Evolutionary conservation across 2,329 filamentous ascomycete species (phyloP).

Genomic region (Setomelanomma holmii): DNA sequence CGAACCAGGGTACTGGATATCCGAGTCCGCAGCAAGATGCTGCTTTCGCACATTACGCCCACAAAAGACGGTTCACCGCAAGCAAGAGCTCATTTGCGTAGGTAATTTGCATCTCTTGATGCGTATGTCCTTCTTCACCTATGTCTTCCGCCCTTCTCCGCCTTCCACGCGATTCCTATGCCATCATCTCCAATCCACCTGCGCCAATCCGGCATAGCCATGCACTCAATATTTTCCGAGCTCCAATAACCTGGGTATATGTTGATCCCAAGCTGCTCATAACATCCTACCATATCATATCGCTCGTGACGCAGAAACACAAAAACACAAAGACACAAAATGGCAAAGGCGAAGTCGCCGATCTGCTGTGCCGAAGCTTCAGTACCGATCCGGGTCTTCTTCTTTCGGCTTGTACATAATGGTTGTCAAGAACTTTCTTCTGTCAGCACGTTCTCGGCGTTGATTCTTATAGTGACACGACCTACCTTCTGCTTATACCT

Average conservation of each 20-base stretch:
- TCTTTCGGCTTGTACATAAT: conserved; percentile 94
- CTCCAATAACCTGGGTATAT: background rate
- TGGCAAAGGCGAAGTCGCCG: background rate
- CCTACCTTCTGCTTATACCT: conserved; percentile 91
- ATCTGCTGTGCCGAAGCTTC: background rate
- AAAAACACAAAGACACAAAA: background rate
- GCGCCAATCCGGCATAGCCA: too few species aligned
- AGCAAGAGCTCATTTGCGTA: too few species aligned
- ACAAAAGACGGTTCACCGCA: too few species aligned
- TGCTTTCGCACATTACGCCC: too few species aligned
- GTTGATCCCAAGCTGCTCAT: background rate
- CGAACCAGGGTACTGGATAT: too few species aligned
- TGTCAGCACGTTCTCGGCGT: conserved; percentile 5
- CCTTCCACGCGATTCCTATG: too few species aligned
- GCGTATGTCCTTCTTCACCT: too few species aligned
- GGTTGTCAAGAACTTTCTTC: conserved; percentile 85
- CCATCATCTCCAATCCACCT: too few species aligned
- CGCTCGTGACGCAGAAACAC: conserved; percentile 1
- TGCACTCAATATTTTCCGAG: background rate
- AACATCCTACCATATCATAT: background rate
- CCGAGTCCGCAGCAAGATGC: too few species aligned
- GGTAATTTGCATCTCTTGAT: too few species aligned
- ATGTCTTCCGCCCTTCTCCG: too few species aligned
- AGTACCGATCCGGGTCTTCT: conserved; percentile 29
- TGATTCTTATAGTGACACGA: background rate